Conservation (phyloP, 2,329 filamentous ascomycete species). For the Stachybotrys echinatus region DNA sequence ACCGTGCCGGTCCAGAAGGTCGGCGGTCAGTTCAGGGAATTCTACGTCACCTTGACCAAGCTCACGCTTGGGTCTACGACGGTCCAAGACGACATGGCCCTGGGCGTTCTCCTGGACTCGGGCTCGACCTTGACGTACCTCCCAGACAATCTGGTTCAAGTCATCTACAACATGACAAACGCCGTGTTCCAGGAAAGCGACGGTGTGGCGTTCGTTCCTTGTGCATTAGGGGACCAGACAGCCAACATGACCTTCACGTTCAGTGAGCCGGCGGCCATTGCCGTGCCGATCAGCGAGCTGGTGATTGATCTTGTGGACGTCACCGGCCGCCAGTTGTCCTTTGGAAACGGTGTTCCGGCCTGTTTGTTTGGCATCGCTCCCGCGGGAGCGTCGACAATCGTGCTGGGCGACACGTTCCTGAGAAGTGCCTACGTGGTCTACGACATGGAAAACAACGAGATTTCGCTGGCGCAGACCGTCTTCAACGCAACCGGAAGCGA, state of each 20-base stretch:
- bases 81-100: slow-evolving; percentile 42
- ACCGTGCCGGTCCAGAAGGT: slow-evolving; percentile 62
- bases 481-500: slow-evolving; percentile 46
- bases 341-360: slow-evolving; percentile 46
- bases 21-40: slow-evolving; percentile 50
- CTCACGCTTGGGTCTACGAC: slow-evolving; percentile 38
- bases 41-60: slow-evolving; percentile 64
- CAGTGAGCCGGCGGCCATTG: slow-evolving; percentile 41
- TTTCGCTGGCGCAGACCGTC: slow-evolving; percentile 63
- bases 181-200: slow-evolving; percentile 50
- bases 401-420: slow-evolving; percentile 71
- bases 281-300: slow-evolving; percentile 53
- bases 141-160: slow-evolving; percentile 46
- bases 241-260: slow-evolving; percentile 47
- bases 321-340: slow-evolving; percentile 41
- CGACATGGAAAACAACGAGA: slow-evolving; percentile 65
- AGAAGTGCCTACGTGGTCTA: slow-evolving; percentile 72
- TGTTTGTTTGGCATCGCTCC: slow-evolving; percentile 66
- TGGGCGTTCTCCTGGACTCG: slow-evolving; percentile 66
- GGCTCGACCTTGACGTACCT: slow-evolving; percentile 65
- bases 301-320: slow-evolving; percentile 47
- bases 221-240: slow-evolving; percentile 38
- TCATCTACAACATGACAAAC: slow-evolving; percentile 53
- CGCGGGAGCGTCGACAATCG: slow-evolving; percentile 46
- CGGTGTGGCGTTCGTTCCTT: slow-evolving; percentile 57